A percentile compares a stretch with the other conserved stretches of the same genome.
Conservation (phyloP, 2,329 filamentous ascomycete genomes). For the Fusarium brachygibbosum region DNA sequence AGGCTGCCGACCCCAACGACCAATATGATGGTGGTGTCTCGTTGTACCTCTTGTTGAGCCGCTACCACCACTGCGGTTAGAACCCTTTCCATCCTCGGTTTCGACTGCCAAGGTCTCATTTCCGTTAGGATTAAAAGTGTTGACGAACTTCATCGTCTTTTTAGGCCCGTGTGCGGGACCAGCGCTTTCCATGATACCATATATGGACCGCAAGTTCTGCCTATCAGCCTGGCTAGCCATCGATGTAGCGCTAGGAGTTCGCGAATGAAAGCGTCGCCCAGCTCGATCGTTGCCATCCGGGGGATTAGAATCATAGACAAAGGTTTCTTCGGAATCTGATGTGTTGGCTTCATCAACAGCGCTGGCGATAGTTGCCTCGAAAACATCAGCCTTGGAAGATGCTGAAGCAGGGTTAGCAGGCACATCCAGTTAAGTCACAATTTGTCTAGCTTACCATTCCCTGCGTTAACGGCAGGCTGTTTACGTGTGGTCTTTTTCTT, state of each 20-base stretch:
- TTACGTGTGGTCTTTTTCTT: slow-evolving; percentile 86
- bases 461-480: slow-evolving; percentile 76
- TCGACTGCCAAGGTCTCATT: slow-evolving; percentile 66
- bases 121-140: slow-evolving; percentile 76
- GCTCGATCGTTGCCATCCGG: slow-evolving; percentile 72
- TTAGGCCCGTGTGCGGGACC: slow-evolving; percentile 65
- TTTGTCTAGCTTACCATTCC: slow-evolving; percentile 69
- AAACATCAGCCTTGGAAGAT: slow-evolving; percentile 91
- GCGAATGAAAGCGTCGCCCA: slow-evolving; percentile 86
- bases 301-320: slow-evolving; percentile 98
- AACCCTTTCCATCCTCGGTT: slow-evolving; percentile 75
- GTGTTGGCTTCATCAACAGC: slow-evolving; percentile 96
- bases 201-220: slow-evolving; percentile 73
- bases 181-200: slow-evolving; percentile 73
- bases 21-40: slow-evolving; percentile 81
- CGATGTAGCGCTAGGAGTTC: slow-evolving; percentile 94
- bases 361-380: slow-evolving; percentile 95
- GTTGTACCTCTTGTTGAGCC: slow-evolving; percentile 75
- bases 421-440: slow-evolving; percentile 25
- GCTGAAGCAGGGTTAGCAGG: slow-evolving; percentile 35
- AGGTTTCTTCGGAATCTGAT: slow-evolving; percentile 97
- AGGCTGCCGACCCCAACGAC: slow-evolving; percentile 79
- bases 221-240: slow-evolving; percentile 77
- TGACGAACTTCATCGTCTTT: slow-evolving; percentile 97
- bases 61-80: slow-evolving; percentile 68